Percentiles rank a stretch among this genome's conserved stretches.
These are phyloP conservation scores for Viola odorata DNA, from an alignment of 345 rosid genomes.

Conservation along the genomic window DNA sequence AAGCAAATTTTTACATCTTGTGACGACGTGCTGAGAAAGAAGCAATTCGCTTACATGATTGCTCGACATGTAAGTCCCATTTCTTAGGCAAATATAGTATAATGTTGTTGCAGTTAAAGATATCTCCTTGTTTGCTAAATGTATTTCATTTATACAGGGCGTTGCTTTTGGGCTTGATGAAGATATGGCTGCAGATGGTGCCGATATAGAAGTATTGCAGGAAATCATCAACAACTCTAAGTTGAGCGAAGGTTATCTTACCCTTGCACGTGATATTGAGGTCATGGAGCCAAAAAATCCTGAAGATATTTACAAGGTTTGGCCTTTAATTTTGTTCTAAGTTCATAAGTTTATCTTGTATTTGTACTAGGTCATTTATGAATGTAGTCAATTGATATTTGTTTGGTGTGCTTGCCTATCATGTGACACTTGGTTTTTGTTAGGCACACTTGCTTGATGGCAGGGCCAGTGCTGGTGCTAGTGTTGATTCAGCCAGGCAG, in stretches of 20 bases:
- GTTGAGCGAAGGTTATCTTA: slow-evolving; percentile 86
- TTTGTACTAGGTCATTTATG: too few species aligned
- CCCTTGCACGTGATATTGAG: slow-evolving; percentile 97
- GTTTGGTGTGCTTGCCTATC: too few species aligned
- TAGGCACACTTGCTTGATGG: slow-evolving; percentile 98
- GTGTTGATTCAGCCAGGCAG: slow-evolving; percentile 89
- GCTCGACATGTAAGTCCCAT: slow-evolving; percentile 75
- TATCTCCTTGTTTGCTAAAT: slow-evolving; percentile 1
- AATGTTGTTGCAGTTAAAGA: background rate
- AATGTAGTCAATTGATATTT: too few species aligned
- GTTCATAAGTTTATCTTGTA: too few species aligned
- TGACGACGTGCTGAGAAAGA: slow-evolving; percentile 54
- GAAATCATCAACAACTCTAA: slow-evolving; percentile 74
- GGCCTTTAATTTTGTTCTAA: too few species aligned
- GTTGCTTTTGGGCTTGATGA: slow-evolving; percentile 60
- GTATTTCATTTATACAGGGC: slow-evolving; percentile 46
- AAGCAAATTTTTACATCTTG: slow-evolving; percentile 77
- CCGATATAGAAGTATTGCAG: slow-evolving; percentile 59
- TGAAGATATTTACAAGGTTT: slow-evolving; percentile 93
- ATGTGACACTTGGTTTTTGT: slow-evolving; percentile 8
- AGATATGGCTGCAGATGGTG: slow-evolving; percentile 56
- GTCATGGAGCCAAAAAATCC: slow-evolving; percentile 98
- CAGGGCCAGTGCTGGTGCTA: slow-evolving; percentile 65
- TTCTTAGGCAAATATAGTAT: background rate
- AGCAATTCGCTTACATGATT: slow-evolving; percentile 85